A percentile compares a stretch with the other conserved stretches of the same genome.
These are phyloP conservation scores for Coemansia sp. DNA, from an alignment of 192 early-diverging fungal species.

Conservation along the genomic window DNA sequence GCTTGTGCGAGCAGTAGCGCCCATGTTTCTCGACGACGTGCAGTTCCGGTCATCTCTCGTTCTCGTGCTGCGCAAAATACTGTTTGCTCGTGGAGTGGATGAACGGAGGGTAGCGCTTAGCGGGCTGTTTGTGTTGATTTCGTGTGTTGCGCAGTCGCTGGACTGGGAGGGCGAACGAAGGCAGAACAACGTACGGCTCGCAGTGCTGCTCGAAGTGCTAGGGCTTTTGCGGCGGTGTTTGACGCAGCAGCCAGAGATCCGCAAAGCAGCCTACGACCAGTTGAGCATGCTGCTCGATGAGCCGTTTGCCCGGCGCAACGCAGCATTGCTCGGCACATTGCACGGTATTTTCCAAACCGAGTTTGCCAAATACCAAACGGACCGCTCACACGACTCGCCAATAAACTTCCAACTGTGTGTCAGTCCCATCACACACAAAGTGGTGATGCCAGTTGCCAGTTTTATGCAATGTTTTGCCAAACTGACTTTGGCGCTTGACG, in stretches of 20 bases:
- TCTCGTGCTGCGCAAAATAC: conserved; percentile 67
- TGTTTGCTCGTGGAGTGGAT: conserved; percentile 65
- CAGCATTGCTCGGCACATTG: conserved; percentile 22
- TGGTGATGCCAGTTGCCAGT: conserved; percentile 29
- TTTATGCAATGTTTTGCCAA: conserved; percentile 35
- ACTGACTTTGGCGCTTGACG: conserved; percentile 8
- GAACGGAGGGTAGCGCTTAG: conserved; percentile 62
- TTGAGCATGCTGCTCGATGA: conserved; percentile 53
- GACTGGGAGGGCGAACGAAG: neutral
- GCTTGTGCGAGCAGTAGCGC: conserved; percentile 59
- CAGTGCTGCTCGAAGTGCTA: conserved; percentile 36
- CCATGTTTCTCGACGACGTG: conserved; percentile 56
- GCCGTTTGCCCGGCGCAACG: conserved; percentile 14
- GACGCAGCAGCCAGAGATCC: conserved; percentile 66
- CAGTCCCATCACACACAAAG: conserved; percentile 20
- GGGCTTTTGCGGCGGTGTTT: conserved; percentile 68
- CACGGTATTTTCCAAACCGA: conserved; percentile 31
- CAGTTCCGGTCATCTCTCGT: conserved; percentile 63
- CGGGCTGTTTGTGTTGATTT: conserved; percentile 61
- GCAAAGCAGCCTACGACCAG: conserved; percentile 58
- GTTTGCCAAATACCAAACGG: conserved; percentile 51
- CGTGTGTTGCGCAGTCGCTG: conserved; percentile 11
- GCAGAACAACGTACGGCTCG: conserved; percentile 14
- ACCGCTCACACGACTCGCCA: conserved; percentile 22
- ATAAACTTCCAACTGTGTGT: conserved; percentile 29